Evolutionary conservation across 78 protist genomes (phyloP).

Genomic region (Isochrysis galbana): DNA sequence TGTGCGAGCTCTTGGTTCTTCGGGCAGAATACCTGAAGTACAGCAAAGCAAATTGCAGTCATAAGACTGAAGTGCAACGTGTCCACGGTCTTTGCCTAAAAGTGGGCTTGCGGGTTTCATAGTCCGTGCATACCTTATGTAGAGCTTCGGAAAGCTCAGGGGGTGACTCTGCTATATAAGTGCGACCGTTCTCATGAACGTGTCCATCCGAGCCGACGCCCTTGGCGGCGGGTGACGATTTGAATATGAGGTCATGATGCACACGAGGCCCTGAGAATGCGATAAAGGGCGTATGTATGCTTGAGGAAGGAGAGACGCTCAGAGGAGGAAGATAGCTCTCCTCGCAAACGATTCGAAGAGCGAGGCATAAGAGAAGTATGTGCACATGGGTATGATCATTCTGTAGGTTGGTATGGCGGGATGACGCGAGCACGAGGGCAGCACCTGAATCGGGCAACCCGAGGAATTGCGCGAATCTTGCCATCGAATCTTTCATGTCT

Average conservation of each 20-base stretch:
- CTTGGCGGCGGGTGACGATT: not conserved
- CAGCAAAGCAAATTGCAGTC: too few relatives aligned
- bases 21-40: not conserved
- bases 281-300: too few relatives aligned
- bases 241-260: not conserved
- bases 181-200: conserved; percentile 6
- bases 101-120: too few relatives aligned
- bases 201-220: conserved; percentile 2
- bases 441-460: not conserved
- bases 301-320: not conserved
- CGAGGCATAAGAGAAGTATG: not conserved
- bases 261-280: not conserved
- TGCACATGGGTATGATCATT: not conserved
- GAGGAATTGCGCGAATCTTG: not conserved
- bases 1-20: not conserved
- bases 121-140: too few relatives aligned
- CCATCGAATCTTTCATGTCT: not conserved
- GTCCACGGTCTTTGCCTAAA: too few relatives aligned
- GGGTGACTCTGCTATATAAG: not conserved
- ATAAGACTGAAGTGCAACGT: too few relatives aligned
- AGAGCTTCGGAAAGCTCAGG: too few relatives aligned
- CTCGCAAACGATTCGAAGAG: not conserved
- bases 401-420: too few relatives aligned
- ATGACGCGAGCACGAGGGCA: too few relatives aligned
- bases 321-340: not conserved